Evolutionary conservation across 139 green algal genomes (phyloP), one percentile per base, ranked within the genome.

Genomic region (Tetradesmus obliquus): DNA sequence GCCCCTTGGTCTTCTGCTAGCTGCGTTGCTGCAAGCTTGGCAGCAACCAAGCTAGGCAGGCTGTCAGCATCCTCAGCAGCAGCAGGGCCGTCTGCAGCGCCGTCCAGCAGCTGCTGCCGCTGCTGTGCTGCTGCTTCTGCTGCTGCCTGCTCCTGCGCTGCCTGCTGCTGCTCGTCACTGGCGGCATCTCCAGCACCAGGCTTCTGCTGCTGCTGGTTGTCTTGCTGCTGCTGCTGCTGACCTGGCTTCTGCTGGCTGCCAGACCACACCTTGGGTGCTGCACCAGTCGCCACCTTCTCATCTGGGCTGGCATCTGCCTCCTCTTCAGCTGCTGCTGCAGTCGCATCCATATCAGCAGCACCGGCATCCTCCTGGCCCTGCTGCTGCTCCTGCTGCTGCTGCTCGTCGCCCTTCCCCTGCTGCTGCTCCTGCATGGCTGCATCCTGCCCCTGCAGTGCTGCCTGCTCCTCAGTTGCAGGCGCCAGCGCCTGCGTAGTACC

Each of bases 401-500:
- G 87, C 79, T 74, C 90, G 22, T 9, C 91, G 60, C 62, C 55
- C 55, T 3, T 84, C 71, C 6, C 92, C 94, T 84, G 88, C 80
- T 88, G 53, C 86, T 32, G 51, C 91, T 55, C 84, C 66, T n/a
- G n/a, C 82, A 2, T 82, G 72, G n/a, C 90, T 54, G 19, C 92
- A 81, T 74, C 62, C 57, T 7, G 85, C 84, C 6, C 90, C 94
- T 88, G 89, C 88, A 89, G 53, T 74, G 89, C 69, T 51, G 95
- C 96, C 93, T 99, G 98, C 74, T 99, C 98, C 89, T 99, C 96
- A 0, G 98, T 99, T 2, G 98, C 98, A 3, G 96, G 88, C 0
- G 96, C 98, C 58, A 99, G 89, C 12, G 97, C 94, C 88, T 94
- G 92, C 45, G 87, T 94, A 22, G 91, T 89, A 2, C 95, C 94